Evolutionary conservation across 495 filamentous ascomycete genomes (phyloP), one percentile per base, ranked within the genome.

Genomic region (Hypoxylon lenormandii): DNA sequence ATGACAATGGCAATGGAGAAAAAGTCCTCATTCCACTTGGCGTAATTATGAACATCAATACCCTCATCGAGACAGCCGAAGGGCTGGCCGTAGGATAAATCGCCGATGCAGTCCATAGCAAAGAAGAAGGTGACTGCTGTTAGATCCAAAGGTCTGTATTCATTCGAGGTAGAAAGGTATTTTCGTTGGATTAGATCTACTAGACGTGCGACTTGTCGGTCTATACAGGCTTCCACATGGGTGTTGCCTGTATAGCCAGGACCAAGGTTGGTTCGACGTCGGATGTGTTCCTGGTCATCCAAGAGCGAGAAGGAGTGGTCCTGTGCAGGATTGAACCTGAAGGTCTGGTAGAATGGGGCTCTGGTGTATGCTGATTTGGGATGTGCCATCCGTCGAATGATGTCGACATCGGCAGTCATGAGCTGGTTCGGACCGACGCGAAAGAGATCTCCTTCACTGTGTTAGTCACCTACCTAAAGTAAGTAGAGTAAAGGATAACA

Each of bases 1-100:
- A 63, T 22, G 2, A 69, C 53, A 5, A 66, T 66, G 8, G 71
- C 67, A 10, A 15, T 60, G n/a, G n/a, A 10, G 46, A 72, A 72
- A 50, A 72, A 72, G n/a, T 55, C 40, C 28, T 72, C 69, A 15
- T 68, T 72, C 69, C 69, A 72, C 43, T 64, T 64, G 5, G 28
- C 15, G 37, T 64, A 72, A 0, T 60, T 57, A 21, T 68, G 64
- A 12, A 72, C 55, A 11, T 72, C 69, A 1, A 23, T 1, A 4
- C 69, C 69, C 19, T 68, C 49, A 13, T 72, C 69, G 11, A 72
- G 53, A 21, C 58, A 69, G 1, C 69, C 69, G 50, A 72, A 72
- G 5, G 53, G 59, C 11, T 15, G 15, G 18, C 64, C 64, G 23
- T 57, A 72, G 4, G 64, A 60, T 4, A 72, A 18, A 26, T 72